Base-by-base conservation (phyloP, 148 eudicot species). In the Fallopia convolvulus region DNA sequence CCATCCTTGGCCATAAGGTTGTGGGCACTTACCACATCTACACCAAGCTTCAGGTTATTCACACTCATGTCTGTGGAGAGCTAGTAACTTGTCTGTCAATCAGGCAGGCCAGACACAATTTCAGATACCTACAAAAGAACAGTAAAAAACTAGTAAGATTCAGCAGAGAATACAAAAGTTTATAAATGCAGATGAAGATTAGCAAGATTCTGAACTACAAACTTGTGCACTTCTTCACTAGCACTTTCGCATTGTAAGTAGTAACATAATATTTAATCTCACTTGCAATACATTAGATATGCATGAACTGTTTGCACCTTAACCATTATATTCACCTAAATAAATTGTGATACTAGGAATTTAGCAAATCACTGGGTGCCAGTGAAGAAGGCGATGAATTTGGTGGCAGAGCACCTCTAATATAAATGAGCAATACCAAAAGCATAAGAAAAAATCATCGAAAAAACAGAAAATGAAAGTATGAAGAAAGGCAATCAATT, bases 1-100 rank as follows among this genome's bases (percentile, higher is more conserved):
- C 99, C 99, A 33, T 94, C 99, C 80, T 94, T 94, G 6, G 94
- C 93, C 80, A 92, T 83, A 77, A 95, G 97, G 85, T 91, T 89
- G 71, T 92, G 93, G 32, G 99, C 99, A 70, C 97, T 79, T 66
- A 89, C 88, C 33, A 95, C 94, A 56, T 95, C 97, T 39, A 92
- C 90, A 18, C 97, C 97, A 13, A 95, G 82, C 88, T 91, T 95
- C 65, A 95, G 89, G 79, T 86, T 86, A 84, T 82, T 82, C 85
- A 86, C 75, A 39, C 83, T 65, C 77, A 80, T 75, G 1, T 53
- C 60, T 39, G 74, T 73, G 26, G 68, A 61, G 15, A 8, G 68
- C 36, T 10, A 21, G 14, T 26, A 23, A 3, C 4, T 61, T 26
- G 3, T 61, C 68, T 65, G 71, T 65, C 71, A 65, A 68, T 70